These are phyloP conservation scores for Capronia coronata DNA, from an alignment of 2,329 filamentous ascomycete species.

Conservation along the genomic window DNA sequence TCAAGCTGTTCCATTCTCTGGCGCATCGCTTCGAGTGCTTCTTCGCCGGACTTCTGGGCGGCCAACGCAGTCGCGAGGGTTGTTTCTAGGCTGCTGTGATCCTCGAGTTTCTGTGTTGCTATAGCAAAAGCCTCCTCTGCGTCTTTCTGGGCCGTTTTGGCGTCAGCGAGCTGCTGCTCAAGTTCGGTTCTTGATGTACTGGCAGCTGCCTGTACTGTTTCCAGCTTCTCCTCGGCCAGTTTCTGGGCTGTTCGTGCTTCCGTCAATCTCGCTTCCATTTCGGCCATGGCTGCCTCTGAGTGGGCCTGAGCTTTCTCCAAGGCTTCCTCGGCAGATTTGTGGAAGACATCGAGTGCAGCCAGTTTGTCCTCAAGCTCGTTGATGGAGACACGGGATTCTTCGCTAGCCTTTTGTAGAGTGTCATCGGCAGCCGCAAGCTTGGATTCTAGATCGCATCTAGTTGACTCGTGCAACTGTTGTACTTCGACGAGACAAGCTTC, in stretches of 20 bases:
- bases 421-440: background rate
- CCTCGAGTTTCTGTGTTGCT: background rate
- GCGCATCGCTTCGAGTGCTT: constrained; percentile 9
- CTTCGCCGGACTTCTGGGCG: constrained; percentile 6
- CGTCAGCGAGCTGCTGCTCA: background rate
- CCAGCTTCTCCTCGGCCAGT: constrained; percentile 8
- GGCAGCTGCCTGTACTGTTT: constrained; percentile 4
- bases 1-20: constrained; percentile 2
- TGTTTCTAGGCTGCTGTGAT: background rate
- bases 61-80: constrained; percentile 1
- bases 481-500: constrained; percentile 2
- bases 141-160: background rate
- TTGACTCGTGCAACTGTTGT: constrained; percentile 6
- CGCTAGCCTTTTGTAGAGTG: background rate
- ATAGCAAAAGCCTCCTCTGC: constrained; percentile 3
- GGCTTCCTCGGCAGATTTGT: constrained; percentile 4
- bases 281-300: background rate
- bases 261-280: constrained; percentile 8
- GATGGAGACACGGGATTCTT: background rate
- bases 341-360: background rate
- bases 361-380: constrained; percentile 1
- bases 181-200: constrained; percentile 2
- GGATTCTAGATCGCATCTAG: background rate
- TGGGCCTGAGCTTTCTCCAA: constrained; percentile 8
- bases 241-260: constrained; percentile 4